Evolutionary conservation across 176 grass and related monocot genomes (phyloP).

Genomic region (Leersia perrieri): DNA sequence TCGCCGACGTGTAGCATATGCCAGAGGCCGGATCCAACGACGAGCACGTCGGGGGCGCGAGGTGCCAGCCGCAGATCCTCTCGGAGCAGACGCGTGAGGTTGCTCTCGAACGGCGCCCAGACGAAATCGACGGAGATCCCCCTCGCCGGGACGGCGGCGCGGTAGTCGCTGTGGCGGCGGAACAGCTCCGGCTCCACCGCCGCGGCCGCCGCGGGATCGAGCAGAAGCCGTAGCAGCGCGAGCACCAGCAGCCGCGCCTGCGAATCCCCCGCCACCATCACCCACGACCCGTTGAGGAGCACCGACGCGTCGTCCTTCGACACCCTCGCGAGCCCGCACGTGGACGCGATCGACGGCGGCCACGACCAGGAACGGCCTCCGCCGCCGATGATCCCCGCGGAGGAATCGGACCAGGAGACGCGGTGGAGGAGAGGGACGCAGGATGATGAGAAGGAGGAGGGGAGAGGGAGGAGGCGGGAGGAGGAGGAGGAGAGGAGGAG

Average conservation of each 20-base stretch:
- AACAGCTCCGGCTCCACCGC: slow-evolving; percentile 80
- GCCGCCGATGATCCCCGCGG: background rate
- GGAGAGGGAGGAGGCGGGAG: slow-evolving; percentile 40
- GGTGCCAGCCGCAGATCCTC: slow-evolving; percentile 55
- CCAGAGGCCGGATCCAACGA: slow-evolving; percentile 90
- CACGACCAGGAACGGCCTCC: slow-evolving; percentile 55
- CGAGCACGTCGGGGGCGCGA: slow-evolving; percentile 66
- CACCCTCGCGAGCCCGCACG: slow-evolving; percentile 73
- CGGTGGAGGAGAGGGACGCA: slow-evolving; percentile 66
- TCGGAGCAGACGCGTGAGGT: slow-evolving; percentile 65
- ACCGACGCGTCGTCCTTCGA: slow-evolving; percentile 64
- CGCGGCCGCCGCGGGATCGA: slow-evolving; percentile 53
- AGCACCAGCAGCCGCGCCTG: slow-evolving; percentile 89
- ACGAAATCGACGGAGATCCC: slow-evolving; percentile 83
- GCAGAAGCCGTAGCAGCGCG: slow-evolving; percentile 73
- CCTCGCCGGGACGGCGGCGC: slow-evolving; percentile 36
- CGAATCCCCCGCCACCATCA: slow-evolving; percentile 88
- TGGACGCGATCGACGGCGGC: slow-evolving; percentile 46
- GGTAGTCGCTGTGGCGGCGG: slow-evolving; percentile 84
- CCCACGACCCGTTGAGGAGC: slow-evolving; percentile 86
- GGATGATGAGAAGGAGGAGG: slow-evolving; percentile 26
- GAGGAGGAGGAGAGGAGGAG: slow-evolving; percentile 49
- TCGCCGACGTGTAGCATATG: slow-evolving; percentile 86
- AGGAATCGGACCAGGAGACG: slow-evolving; percentile 60
- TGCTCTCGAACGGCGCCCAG: slow-evolving; percentile 87